phyloP scores from a whole-genome alignment of 106 monocot genomes.

The Narthecium ossifragum region DNA sequence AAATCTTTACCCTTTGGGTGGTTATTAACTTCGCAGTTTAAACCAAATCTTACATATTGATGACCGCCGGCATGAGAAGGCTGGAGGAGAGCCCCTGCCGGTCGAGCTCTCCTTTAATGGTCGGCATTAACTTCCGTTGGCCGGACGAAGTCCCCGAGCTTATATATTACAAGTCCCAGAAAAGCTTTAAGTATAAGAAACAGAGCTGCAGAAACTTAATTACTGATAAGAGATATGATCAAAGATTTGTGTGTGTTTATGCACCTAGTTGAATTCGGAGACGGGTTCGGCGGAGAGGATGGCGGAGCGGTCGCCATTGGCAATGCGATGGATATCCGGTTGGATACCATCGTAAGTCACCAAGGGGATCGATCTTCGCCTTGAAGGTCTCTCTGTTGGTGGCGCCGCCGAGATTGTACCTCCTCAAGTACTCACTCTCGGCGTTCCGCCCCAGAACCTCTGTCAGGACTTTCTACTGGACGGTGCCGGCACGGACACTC shows the following conservation, averaged over 20 bases:
- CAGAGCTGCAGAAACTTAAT: too few species aligned
- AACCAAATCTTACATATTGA: not conserved
- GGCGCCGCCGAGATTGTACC: constrained; percentile 23
- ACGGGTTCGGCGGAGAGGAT: constrained; percentile 6
- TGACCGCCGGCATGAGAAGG: not conserved
- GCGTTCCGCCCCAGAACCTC: constrained; percentile 47
- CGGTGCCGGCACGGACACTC: constrained; percentile 33
- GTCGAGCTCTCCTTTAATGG: constrained; percentile 10
- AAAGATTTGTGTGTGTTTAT: not conserved
- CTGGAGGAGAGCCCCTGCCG: constrained; percentile 5
- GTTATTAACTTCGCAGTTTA: too few species aligned
- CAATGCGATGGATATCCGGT: constrained; percentile 53
- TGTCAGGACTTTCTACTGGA: constrained; percentile 33
- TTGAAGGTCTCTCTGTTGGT: constrained; percentile 37
- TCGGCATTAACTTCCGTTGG: constrained; percentile 18
- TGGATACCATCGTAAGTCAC: constrained; percentile 53
- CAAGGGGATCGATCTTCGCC: constrained; percentile 30
- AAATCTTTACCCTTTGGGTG: too few species aligned
- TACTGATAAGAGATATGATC: not conserved
- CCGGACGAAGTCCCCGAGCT: constrained; percentile 20
- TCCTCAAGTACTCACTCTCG: constrained; percentile 40
- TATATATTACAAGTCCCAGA: not conserved
- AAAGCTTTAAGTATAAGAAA: not conserved
- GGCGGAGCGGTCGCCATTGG: constrained; percentile 8
- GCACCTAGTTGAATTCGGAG: constrained; percentile 6